Evolutionary conservation across 2,329 filamentous ascomycete species (phyloP), one percentile per base, ranked within the genome.

Genomic region (Graphilbum sp.): DNA sequence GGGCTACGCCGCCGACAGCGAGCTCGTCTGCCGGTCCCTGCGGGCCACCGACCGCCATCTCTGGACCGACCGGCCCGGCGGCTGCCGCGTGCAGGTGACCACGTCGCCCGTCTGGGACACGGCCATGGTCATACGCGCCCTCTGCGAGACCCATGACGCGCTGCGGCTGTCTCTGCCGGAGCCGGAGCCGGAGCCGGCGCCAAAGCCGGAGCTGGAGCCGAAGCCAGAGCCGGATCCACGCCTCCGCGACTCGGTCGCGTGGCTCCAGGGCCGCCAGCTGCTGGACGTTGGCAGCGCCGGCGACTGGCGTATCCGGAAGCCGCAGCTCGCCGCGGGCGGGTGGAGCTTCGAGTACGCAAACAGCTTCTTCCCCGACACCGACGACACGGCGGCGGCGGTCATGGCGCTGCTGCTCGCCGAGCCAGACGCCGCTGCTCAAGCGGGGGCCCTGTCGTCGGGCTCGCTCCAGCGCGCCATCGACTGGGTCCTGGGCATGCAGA

Each of bases 21-120:
- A 32, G 2, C 27, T 34, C 2, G 31, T 42, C 7, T 30, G 15
- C 13, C 25, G n/a, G 6, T 37, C 27, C 6, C 20, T 42, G 11
- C 37, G 16, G 17, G 36, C 34, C 8, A 21, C 37, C 15, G 21
- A 39, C n/a, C 34, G 36, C 5, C 37, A 34, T 24, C 27, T 20
- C 7, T 32, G 30, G 32, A 16, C 21, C 44, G 21, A 46, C 5
- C 51, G 55, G 25, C 33, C 46, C 4, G 5, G 37, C 5, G 54
- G 55, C 2, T 52, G 49, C 32, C 34, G 53, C 13, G 35, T 57
- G 19, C 53, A 55, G 37, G 23, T 49, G 4, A 46, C 41, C 23
- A 41, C 52, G 2, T 52, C 51, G 0, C 52, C 55, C 1, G 47
- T 56, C 1, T 55, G 56, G 54, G 56, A 60, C 39, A 59, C 55